Conservation (phyloP, 331 rosid genomes). For the Malus hybrid region DNA sequence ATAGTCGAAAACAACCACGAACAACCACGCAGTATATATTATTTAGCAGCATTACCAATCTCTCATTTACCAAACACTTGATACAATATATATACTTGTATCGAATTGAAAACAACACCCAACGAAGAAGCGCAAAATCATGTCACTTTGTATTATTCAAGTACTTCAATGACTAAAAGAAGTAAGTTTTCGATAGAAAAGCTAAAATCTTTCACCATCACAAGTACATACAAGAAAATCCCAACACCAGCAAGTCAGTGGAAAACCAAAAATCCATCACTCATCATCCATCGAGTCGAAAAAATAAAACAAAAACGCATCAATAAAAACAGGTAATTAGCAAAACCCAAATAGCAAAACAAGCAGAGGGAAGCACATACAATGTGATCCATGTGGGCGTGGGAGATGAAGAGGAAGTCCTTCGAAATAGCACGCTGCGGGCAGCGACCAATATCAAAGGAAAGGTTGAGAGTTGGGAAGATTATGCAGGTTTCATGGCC, state of each 20-base stretch:
- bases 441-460: slow-evolving; percentile 91
- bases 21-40: neutral
- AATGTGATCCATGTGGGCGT: slow-evolving; percentile 94
- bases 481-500: slow-evolving; percentile 88
- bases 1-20: neutral
- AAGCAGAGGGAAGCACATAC: slow-evolving; percentile 34
- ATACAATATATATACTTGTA: neutral
- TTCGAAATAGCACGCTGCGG: slow-evolving; percentile 81
- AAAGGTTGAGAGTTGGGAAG: slow-evolving; percentile 54
- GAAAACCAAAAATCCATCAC: neutral
- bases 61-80: neutral
- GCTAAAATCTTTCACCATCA: neutral
- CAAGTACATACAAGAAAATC: neutral
- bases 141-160: neutral
- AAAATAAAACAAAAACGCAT: neutral
- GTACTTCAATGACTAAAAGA: neutral
- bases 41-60: neutral
- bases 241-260: neutral
- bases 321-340: neutral
- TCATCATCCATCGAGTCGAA: neutral
- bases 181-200: neutral
- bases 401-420: slow-evolving; percentile 79
- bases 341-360: neutral
- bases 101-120: neutral
- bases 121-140: neutral